Conservation (phyloP, 208 protist genomes). For the Zelonia costaricensis region DNA sequence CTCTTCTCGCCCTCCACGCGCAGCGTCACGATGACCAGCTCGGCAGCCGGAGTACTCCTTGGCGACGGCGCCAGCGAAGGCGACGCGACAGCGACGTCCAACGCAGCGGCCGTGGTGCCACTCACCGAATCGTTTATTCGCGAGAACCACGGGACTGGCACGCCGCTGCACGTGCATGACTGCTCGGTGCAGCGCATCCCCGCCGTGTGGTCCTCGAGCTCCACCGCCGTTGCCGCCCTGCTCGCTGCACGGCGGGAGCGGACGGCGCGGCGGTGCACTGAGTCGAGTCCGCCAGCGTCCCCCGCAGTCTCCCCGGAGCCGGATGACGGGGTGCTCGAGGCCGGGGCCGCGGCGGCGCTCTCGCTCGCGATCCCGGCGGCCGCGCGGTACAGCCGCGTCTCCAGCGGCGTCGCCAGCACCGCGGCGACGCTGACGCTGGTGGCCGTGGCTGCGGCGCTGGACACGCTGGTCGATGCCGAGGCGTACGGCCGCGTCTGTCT, state of each 20-base stretch:
- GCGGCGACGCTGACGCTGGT: not conserved
- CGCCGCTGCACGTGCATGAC: not conserved
- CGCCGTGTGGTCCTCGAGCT: too few relatives aligned
- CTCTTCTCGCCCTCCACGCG: not conserved
- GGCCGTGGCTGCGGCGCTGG: not conserved
- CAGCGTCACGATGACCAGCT: not conserved
- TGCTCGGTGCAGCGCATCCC: too few relatives aligned
- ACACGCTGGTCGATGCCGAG: constrained; percentile 9
- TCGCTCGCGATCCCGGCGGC: not conserved
- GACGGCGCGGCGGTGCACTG: too few relatives aligned
- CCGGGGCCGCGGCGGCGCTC: not conserved
- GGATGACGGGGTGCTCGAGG: not conserved
- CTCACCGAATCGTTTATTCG: too few relatives aligned
- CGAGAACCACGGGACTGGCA: too few relatives aligned
- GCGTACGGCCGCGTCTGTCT: constrained; percentile 13
- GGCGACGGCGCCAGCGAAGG: not conserved
- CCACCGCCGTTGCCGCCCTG: not conserved
- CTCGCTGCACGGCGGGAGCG: not conserved
- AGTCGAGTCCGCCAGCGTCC: too few relatives aligned
- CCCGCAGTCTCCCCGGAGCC: too few relatives aligned
- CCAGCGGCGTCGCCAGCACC: not conserved
- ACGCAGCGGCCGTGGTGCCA: too few relatives aligned
- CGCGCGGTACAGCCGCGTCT: not conserved
- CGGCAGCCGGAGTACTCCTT: not conserved
- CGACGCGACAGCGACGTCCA: not conserved